Evolutionary conservation across 2,329 filamentous ascomycete species (phyloP).

Genomic region (Grosmannia huntii): DNA sequence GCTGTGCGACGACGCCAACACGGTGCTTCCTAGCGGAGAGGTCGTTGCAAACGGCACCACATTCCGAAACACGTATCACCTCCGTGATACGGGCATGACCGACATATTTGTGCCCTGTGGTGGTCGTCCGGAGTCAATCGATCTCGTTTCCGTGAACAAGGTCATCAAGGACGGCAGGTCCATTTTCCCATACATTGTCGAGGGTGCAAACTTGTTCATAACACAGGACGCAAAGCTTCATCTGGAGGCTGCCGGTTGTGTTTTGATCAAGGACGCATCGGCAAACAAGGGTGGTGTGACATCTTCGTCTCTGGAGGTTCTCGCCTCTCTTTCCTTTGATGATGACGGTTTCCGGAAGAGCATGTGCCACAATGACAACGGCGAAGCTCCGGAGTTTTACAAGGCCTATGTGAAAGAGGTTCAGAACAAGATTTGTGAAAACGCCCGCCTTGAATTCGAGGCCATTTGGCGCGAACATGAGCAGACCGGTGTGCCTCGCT

Average conservation of each 20-base stretch:
- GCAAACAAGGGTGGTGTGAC: constrained; percentile 99
- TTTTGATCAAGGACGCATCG: constrained; percentile 94
- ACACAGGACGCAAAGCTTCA: constrained; percentile 95
- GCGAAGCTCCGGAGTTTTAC: constrained; percentile 80
- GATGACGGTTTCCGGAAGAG: constrained; percentile 77
- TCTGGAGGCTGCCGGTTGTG: constrained; percentile 86
- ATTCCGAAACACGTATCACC: constrained; percentile 96
- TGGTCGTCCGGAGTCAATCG: constrained; percentile 91
- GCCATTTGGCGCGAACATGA: constrained; percentile 95
- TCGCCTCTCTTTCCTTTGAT: constrained; percentile 89
- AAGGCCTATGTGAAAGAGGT: constrained; percentile 84
- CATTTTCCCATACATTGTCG: constrained; percentile 85
- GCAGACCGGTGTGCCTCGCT: constrained; percentile 64
- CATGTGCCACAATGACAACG: constrained; percentile 73
- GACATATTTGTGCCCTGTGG: constrained; percentile 94
- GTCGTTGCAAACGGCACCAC: constrained; percentile 78
- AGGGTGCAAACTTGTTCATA: constrained; percentile 93
- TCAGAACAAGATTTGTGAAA: constrained; percentile 80
- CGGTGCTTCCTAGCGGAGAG: constrained; percentile 81
- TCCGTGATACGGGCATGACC: constrained; percentile 62
- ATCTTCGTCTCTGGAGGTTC: constrained; percentile 88
- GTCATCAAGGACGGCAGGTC: constrained; percentile 85
- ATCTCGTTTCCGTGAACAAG: constrained; percentile 73
- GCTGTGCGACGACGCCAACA: constrained; percentile 78
- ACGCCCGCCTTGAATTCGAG: constrained; percentile 89